Evolutionary conservation across 768 basidiomycete genomes (phyloP).

Genomic region (Leccinum pellstonianum): DNA sequence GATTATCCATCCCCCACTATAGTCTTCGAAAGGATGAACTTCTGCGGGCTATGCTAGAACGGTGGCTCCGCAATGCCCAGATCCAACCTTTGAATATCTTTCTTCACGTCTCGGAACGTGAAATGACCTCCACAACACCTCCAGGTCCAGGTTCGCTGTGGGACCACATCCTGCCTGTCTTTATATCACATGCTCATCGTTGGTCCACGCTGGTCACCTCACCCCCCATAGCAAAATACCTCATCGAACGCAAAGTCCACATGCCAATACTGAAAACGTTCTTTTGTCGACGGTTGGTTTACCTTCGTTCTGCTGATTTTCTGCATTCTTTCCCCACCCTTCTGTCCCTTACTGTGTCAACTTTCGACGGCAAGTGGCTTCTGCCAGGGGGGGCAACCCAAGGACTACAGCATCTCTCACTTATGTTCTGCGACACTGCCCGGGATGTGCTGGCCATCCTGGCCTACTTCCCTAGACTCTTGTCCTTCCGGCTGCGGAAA

Average conservation of each 20-base stretch:
- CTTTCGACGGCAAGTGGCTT: not conserved
- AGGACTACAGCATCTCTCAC: not conserved
- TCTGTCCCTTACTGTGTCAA: not conserved
- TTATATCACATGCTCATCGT: not conserved
- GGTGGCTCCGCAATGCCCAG: conserved; percentile 1
- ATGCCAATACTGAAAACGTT: not conserved
- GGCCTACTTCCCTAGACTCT: not conserved
- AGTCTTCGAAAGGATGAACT: not conserved
- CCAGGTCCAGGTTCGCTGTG: not conserved
- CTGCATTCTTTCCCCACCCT: not conserved
- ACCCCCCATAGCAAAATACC: not conserved
- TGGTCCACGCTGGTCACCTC: not conserved
- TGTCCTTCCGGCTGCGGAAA: not conserved
- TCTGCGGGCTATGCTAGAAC: not conserved
- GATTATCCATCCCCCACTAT: not conserved
- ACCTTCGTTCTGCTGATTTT: not conserved
- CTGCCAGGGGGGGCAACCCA: not conserved
- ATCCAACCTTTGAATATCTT: not conserved
- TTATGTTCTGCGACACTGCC: not conserved
- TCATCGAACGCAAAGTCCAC: not conserved
- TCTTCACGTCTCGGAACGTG: not conserved
- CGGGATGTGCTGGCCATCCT: not conserved
- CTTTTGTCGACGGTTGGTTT: not conserved
- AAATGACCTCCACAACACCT: not conserved
- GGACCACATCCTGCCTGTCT: not conserved